Conservation (phyloP, 495 filamentous ascomycete genomes). For the Polyplosphaeria fusca region DNA sequence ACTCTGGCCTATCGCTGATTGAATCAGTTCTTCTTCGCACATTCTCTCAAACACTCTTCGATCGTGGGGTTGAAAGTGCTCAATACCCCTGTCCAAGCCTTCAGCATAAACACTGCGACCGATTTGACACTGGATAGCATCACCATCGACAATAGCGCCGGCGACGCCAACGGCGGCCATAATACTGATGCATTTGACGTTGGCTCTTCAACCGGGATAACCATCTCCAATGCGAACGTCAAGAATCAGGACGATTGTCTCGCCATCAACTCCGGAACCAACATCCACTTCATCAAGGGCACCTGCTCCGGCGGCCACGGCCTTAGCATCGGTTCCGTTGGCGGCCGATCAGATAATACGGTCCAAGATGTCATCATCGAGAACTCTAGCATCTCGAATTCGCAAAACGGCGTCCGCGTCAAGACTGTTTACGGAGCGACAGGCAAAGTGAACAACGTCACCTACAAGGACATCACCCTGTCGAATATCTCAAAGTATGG, state of each 20-base stretch:
- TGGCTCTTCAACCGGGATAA: slow-evolving; percentile 49
- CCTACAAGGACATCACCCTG: slow-evolving; percentile 59
- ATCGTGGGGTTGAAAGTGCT: slow-evolving; percentile 49
- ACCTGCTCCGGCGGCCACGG: slow-evolving; percentile 34
- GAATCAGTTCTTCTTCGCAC: slow-evolving; percentile 50
- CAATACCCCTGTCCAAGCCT: slow-evolving; percentile 62
- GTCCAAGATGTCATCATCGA: slow-evolving; percentile 56
- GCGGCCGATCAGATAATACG: slow-evolving; percentile 58
- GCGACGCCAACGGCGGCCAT: slow-evolving; percentile 50
- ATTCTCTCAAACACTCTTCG: slow-evolving; percentile 39
- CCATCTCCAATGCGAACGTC: slow-evolving; percentile 29
- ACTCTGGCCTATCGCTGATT: slow-evolving; percentile 1
- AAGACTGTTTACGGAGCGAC: slow-evolving; percentile 60
- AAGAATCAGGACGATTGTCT: slow-evolving; percentile 37
- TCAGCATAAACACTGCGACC: slow-evolving; percentile 54
- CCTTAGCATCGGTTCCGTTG: slow-evolving; percentile 65
- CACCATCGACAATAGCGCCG: slow-evolving; percentile 60
- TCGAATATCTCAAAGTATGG: slow-evolving; percentile 59
- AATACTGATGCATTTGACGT: slow-evolving; percentile 70
- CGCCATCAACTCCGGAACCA: slow-evolving; percentile 36
- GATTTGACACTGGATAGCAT: slow-evolving; percentile 51
- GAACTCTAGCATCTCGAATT: slow-evolving; percentile 52
- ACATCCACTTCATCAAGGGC: slow-evolving; percentile 37
- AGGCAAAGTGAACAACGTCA: slow-evolving; percentile 56
- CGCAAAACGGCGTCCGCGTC: slow-evolving; percentile 60